phyloP scores from a whole-genome alignment of 1,284 basidiomycete genomes.

The Trametes pubescens region DNA sequence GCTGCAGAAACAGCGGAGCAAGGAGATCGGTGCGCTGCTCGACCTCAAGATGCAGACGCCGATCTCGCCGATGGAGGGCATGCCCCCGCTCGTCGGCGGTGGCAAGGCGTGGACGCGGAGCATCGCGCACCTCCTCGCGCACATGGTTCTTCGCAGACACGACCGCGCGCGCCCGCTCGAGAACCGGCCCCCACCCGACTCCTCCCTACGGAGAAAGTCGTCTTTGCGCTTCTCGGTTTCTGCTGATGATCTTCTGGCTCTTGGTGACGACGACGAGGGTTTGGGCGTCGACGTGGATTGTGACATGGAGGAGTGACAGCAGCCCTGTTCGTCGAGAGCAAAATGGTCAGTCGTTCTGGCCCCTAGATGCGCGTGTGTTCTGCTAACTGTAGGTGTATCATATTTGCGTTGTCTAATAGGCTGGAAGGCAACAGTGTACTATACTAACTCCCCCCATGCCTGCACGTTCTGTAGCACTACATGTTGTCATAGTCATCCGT shows the following conservation, averaged over 20 bases:
- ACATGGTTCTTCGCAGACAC: constrained; percentile 60
- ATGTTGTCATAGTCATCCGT: constrained; percentile 33
- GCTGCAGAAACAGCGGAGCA: constrained; percentile 57
- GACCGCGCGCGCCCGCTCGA: constrained; percentile 50
- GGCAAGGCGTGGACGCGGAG: constrained; percentile 45
- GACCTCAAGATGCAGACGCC: constrained; percentile 52
- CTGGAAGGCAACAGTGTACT: constrained; percentile 32
- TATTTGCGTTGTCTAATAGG: constrained; percentile 10
- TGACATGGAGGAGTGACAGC: constrained; percentile 27
- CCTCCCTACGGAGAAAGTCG: constrained; percentile 37
- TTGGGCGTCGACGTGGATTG: constrained; percentile 25
- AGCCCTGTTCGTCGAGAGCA: constrained; percentile 28
- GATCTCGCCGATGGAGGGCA: constrained; percentile 30
- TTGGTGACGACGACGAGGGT: constrained; percentile 10
- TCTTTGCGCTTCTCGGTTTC: constrained; percentile 36
- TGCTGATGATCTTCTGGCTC: constrained; percentile 30
- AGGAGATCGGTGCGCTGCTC: constrained; percentile 59
- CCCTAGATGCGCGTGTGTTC: constrained; percentile 1
- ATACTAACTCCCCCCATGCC: constrained; percentile 33
- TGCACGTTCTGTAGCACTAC: constrained; percentile 32
- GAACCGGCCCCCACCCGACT: constrained; percentile 35
- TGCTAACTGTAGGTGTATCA: constrained; percentile 11
- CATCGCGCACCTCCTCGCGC: constrained; percentile 61
- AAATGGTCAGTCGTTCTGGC: constrained; percentile 28
- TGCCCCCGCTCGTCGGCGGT: constrained; percentile 22